Evolutionary conservation across 768 basidiomycete genomes (phyloP).

Genomic region (Leccinum variicolor): DNA sequence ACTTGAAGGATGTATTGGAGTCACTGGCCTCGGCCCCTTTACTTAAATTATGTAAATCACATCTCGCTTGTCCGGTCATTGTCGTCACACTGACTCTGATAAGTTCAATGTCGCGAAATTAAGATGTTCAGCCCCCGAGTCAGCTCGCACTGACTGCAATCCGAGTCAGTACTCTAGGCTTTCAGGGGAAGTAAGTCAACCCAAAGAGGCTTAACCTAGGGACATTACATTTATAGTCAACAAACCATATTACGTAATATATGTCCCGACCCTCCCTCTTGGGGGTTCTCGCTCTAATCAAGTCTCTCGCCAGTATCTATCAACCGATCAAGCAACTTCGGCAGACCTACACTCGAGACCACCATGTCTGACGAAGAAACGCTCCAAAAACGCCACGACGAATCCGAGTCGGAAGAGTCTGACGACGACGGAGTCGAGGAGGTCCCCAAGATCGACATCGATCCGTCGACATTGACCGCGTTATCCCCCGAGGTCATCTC

Average conservation of each 20-base stretch:
- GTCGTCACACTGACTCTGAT: not conserved
- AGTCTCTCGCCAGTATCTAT: slow-evolving; percentile 7
- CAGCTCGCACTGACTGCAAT: too few relatives aligned
- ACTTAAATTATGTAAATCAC: not conserved
- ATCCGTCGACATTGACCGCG: slow-evolving; percentile 78
- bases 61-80: not conserved
- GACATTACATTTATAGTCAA: not conserved
- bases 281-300: slow-evolving; percentile 16
- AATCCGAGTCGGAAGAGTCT: slow-evolving; percentile 71
- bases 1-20: not conserved
- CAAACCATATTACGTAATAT: slow-evolving; percentile 18
- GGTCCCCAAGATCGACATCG: slow-evolving; percentile 70
- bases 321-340: slow-evolving; percentile 11
- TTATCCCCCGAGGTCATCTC: slow-evolving; percentile 88
- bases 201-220: not conserved
- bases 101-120: not conserved
- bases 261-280: not conserved
- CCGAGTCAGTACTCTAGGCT: not conserved
- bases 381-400: slow-evolving; percentile 58
- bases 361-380: slow-evolving; percentile 70
- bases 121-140: too few relatives aligned
- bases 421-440: slow-evolving; percentile 46
- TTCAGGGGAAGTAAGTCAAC: slow-evolving; percentile 1
- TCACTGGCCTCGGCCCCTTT: not conserved
- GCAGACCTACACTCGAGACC: not conserved